These are phyloP conservation scores for Arthrobotrys musiformis DNA, from an alignment of 2,329 filamentous ascomycete genomes.

Conservation along the genomic window DNA sequence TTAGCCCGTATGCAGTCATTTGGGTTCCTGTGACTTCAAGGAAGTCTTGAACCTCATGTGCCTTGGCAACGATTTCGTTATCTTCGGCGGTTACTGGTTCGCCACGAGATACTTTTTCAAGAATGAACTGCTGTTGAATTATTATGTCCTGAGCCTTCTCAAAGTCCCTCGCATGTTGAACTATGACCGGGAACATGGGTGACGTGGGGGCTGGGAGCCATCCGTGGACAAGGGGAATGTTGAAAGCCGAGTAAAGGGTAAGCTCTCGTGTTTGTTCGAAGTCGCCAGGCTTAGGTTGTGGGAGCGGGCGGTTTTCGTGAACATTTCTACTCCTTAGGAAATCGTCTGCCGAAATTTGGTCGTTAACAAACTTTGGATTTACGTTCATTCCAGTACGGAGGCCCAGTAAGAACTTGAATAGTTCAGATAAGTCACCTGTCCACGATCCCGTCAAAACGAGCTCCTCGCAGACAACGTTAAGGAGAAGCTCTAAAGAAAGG, in stretches of 20 bases:
- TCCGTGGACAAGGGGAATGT: slow-evolving; percentile 87
- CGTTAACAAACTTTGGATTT: slow-evolving; percentile 82
- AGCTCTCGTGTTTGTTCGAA: slow-evolving; percentile 91
- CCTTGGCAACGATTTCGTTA: slow-evolving; percentile 83
- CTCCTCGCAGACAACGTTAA: slow-evolving; percentile 93
- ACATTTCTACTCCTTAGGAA: slow-evolving; percentile 47
- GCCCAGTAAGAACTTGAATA: slow-evolving; percentile 87
- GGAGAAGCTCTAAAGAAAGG: slow-evolving; percentile 82
- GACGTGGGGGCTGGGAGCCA: slow-evolving; percentile 82
- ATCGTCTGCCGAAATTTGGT: slow-evolving; percentile 62
- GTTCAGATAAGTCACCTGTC: slow-evolving; percentile 80
- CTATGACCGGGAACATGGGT: slow-evolving; percentile 75
- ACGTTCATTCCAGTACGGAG: slow-evolving; percentile 98
- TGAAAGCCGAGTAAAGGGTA: slow-evolving; percentile 89
- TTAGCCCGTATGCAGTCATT: slow-evolving; percentile 81
- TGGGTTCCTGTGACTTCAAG: slow-evolving; percentile 84
- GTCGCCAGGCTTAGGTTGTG: slow-evolving; percentile 70
- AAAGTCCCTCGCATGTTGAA: slow-evolving; percentile 81
- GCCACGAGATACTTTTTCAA: slow-evolving; percentile 72
- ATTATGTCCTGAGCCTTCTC: slow-evolving; percentile 91
- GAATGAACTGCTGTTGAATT: slow-evolving; percentile 85
- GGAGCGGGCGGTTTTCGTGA: slow-evolving; percentile 60
- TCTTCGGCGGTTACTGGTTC: slow-evolving; percentile 64
- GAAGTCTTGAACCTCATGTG: slow-evolving; percentile 84
- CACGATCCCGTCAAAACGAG: slow-evolving; percentile 79